Base-by-base conservation (phyloP, 148 eudicot genomes). In the Rhododendron ferrugineum region DNA sequence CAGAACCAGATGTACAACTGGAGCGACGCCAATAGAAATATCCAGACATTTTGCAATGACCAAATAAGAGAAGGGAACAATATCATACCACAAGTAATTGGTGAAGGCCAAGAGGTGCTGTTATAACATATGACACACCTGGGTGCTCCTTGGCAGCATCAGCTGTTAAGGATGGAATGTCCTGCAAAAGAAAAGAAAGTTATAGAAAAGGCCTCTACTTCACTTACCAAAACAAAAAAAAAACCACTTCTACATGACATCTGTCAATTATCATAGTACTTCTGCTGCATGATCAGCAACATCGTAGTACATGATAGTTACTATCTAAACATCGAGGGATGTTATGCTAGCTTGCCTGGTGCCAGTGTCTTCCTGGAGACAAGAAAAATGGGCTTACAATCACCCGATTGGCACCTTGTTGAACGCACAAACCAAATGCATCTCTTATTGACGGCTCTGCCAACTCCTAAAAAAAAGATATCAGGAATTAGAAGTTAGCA, bases 51-150 rank as follows among this genome's bases (percentile, higher is more conserved):
- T 50, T 50, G 22, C 82, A 49, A 26, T 30, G 18, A 37, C 32
- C 18, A 13, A 80, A n/a, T 11, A 40, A 49, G 37, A 23, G 42
- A 52, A 22, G 81, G 47, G 73, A 86, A 20, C 37, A 79, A 64
- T 54, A 54, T 84, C 87, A 83, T 93, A 95, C 99, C 95, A 97
- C 98, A 78, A 97, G 94, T 75, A 88, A 85, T 83, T 92, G 91
- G 84, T 97, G 99, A 75, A 95, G 90, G 80, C 99, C 99, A 83
- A 97, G 93, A 54, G 99, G 99, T 50, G 99, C 98, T n/a, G 99
- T 95, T 81, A 97, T 88, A 32, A 97, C 81, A 85, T 97, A 97
- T 73, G 94, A 85, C 34, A 95, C 92, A 26, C 93, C 98, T 44
- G 95, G 96, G 87, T 94, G 93, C 86, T 93, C 94, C 89, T 89